A percentile compares a stretch with the other conserved stretches of the same genome.
phyloP scores from a whole-genome alignment of 805 yeast genomes.

The Wickerhamomyces xylosicus region DNA sequence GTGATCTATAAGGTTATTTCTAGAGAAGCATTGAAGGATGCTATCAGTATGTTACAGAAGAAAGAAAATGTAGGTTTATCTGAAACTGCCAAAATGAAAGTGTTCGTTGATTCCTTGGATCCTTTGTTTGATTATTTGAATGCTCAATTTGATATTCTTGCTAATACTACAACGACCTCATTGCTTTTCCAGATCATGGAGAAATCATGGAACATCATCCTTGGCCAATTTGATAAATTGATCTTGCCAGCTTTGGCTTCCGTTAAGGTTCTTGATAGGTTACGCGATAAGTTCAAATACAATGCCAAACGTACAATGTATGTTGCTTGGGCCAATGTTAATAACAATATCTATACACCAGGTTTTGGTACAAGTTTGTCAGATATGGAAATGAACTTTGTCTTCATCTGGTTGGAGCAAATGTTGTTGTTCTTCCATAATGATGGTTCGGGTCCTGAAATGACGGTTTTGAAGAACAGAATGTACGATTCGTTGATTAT shows the following conservation, averaged over 20 bases:
- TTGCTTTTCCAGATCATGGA: conserved; percentile 56
- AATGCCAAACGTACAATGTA: conserved; percentile 15
- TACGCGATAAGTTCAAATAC: neutral
- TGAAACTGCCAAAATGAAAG: conserved; percentile 11
- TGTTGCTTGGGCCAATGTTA: conserved; percentile 37
- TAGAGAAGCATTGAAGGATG: conserved; percentile 39
- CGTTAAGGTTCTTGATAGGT: conserved; percentile 19
- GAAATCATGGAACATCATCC: conserved; percentile 71
- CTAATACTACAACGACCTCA: conserved; percentile 43
- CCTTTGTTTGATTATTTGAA: conserved; percentile 72
- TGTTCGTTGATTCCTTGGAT: conserved; percentile 52
- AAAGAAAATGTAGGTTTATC: no score
- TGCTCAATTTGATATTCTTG: conserved; percentile 54
- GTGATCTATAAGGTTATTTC: conserved; percentile 53
- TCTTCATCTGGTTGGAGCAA: conserved; percentile 59
- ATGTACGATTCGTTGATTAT: conserved; percentile 55
- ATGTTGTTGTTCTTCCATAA: conserved; percentile 74
- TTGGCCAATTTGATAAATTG: conserved; percentile 58
- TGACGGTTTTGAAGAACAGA: conserved; percentile 49
- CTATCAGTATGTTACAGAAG: conserved; percentile 12
- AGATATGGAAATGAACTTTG: conserved; percentile 50
- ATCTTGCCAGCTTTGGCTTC: conserved; percentile 62
- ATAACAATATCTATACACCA: conserved; percentile 23
- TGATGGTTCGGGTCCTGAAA: conserved; percentile 71
- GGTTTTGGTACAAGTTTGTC: conserved; percentile 50